Percentiles rank a stretch among this genome's conserved stretches.
Evolutionary conservation across 148 eudicot species (phyloP).

Genomic region (Fagopyrum homotropicum): DNA sequence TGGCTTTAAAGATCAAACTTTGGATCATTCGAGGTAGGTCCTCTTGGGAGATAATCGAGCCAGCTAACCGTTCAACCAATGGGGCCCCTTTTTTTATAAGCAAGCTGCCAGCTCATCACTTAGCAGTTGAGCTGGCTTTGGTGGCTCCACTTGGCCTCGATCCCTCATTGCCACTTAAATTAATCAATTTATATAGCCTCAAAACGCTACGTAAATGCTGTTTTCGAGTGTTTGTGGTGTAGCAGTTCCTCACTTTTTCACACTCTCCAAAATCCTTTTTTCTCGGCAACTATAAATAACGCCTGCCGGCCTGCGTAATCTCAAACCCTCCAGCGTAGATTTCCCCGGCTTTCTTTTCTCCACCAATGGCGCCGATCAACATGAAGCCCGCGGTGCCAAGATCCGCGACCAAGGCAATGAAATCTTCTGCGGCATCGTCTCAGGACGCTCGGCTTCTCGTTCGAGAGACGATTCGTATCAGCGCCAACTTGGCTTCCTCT

Average conservation of each 20-base stretch:
- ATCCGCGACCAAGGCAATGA: constrained; percentile 24
- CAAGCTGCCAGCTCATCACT: not conserved
- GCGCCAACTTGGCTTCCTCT: constrained; percentile 41
- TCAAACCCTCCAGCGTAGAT: not conserved
- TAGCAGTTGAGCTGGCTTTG: not conserved
- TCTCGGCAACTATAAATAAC: not conserved
- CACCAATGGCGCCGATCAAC: constrained; percentile 40
- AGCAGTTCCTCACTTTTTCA: not conserved
- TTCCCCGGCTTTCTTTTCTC: not conserved
- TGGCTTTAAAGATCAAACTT: too few relatives aligned
- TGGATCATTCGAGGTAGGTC: too few relatives aligned
- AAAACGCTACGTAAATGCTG: too few relatives aligned
- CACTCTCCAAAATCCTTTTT: not conserved
- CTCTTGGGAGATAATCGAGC: too few relatives aligned
- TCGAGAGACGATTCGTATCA: constrained; percentile 70
- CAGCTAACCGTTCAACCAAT: too few relatives aligned
- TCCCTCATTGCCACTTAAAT: not conserved
- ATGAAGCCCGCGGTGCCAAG: constrained; percentile 34
- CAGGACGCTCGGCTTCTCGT: constrained; percentile 57
- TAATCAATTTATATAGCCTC: not conserved
- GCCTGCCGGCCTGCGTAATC: not conserved
- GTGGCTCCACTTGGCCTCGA: not conserved
- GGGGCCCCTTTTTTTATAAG: too few relatives aligned
- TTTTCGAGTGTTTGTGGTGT: not conserved
- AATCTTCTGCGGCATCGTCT: constrained; percentile 25